Percentiles rank a stretch among this genome's conserved stretches.
Conservation (phyloP, 805 yeast species). For the Pichia manshurica region DNA sequence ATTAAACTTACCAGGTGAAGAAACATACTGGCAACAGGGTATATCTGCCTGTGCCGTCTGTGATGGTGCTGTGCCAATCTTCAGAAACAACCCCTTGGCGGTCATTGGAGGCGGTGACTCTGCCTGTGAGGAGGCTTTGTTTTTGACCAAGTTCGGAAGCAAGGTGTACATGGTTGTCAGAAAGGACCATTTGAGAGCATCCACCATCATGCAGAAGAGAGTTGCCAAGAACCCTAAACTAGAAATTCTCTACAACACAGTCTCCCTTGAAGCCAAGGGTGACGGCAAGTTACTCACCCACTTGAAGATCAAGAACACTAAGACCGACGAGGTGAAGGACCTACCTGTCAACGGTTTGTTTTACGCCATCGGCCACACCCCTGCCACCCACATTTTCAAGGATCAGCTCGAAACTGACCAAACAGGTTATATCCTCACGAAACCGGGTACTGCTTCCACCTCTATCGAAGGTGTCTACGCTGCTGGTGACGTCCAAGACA, state of each 20-base stretch:
- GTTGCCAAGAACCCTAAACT: constrained; percentile 78
- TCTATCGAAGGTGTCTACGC: constrained; percentile 90
- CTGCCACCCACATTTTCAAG: constrained; percentile 81
- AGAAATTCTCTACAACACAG: constrained; percentile 84
- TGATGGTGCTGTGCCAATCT: constrained; percentile 99
- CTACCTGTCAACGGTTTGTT: constrained; percentile 84
- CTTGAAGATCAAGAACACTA: constrained; percentile 62
- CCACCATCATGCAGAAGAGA: constrained; percentile 95
- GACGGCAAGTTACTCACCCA: constrained; percentile 76
- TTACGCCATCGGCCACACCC: constrained; percentile 96
- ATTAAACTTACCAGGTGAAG: constrained; percentile 92
- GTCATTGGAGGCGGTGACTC: constrained; percentile 99
- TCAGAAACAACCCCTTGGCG: constrained; percentile 95
- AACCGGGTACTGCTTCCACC: constrained; percentile 84
- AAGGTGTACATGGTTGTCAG: constrained; percentile 92
- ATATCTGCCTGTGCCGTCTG: constrained; percentile 99
- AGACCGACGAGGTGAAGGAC: constrained; percentile 62
- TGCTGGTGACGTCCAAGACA: constrained; percentile 99
- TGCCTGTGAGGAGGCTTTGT: constrained; percentile 98
- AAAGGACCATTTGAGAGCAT: constrained; percentile 91
- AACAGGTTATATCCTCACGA: constrained; percentile 81
- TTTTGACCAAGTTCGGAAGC: constrained; percentile 95
- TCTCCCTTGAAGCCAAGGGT: constrained; percentile 85
- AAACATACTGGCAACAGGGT: constrained; percentile 97
- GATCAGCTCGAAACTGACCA: constrained; percentile 81